phyloP scores from a whole-genome alignment of 345 rosid species.

The Kernera saxatilis region DNA sequence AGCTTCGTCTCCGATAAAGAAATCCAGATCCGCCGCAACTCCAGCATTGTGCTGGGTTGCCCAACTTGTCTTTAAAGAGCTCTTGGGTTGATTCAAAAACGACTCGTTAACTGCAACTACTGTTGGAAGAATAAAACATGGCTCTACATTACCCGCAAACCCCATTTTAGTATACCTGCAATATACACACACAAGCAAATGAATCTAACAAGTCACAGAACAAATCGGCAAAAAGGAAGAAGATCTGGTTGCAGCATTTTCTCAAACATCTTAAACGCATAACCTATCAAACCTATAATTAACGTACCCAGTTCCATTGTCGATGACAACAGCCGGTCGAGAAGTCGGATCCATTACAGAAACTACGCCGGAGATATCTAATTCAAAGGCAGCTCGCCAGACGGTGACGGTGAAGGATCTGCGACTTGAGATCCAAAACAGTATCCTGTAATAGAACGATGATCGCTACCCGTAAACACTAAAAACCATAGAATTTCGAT shows the following conservation, averaged over 20 bases:
- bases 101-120: constrained; percentile 91
- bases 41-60: constrained; percentile 85
- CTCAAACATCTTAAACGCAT: constrained; percentile 35
- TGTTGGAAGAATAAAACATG: constrained; percentile 87
- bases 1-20: constrained; percentile 89
- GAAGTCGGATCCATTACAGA: constrained; percentile 74
- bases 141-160: constrained; percentile 95
- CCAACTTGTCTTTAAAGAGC: constrained; percentile 67
- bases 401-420: constrained; percentile 40
- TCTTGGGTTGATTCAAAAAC: constrained; percentile 64
- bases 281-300: not conserved
- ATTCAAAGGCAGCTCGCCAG: constrained; percentile 1
- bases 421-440: constrained; percentile 49
- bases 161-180: constrained; percentile 94
- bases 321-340: constrained; percentile 97
- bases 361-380: not conserved
- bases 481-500: not conserved
- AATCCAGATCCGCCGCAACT: constrained; percentile 96
- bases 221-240: not conserved
- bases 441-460: constrained; percentile 18
- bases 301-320: constrained; percentile 89
- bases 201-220: not conserved
- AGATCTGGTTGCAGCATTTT: constrained; percentile 27
- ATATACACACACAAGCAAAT: not conserved
- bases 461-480: not conserved